Conservation (phyloP, 805 yeast species). For the Ogataea pignaliae region DNA sequence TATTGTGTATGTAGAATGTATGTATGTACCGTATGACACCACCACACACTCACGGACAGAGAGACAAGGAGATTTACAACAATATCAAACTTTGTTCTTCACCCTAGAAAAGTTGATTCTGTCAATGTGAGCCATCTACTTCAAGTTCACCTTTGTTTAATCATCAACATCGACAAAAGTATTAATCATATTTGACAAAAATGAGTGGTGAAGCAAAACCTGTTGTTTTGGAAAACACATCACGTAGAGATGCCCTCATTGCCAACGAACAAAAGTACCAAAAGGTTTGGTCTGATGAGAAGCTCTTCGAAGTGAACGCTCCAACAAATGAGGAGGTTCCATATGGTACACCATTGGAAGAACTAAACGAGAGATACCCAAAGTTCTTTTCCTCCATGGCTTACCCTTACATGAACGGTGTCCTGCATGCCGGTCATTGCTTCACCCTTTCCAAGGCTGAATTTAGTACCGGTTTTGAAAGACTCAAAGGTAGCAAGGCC, state of each 20-base stretch:
- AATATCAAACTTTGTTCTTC: too few relatives aligned
- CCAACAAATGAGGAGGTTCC: slow-evolving; percentile 67
- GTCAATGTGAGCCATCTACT: too few relatives aligned
- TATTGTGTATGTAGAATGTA: too few relatives aligned
- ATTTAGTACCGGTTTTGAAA: slow-evolving; percentile 87
- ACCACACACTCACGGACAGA: too few relatives aligned
- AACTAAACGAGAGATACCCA: slow-evolving; percentile 74
- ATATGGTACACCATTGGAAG: slow-evolving; percentile 54
- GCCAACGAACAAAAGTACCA: slow-evolving; percentile 88
- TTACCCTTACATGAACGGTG: slow-evolving; percentile 98
- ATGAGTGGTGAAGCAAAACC: slow-evolving; percentile 30
- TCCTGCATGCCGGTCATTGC: slow-evolving; percentile 94
- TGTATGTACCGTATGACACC: too few relatives aligned
- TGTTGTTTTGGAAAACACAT: slow-evolving; percentile 52
- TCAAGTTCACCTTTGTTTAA: too few relatives aligned
- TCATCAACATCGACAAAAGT: too few relatives aligned
- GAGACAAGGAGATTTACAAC: too few relatives aligned
- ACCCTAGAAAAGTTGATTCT: too few relatives aligned
- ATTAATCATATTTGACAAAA: neutral
- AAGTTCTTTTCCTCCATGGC: slow-evolving; percentile 94
- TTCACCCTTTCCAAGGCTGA: slow-evolving; percentile 94
- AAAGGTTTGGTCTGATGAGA: slow-evolving; percentile 80
- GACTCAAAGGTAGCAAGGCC: slow-evolving; percentile 91
- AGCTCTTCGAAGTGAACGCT: slow-evolving; percentile 82
- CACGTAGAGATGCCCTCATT: slow-evolving; percentile 91